Percentiles rank a stretch among this genome's conserved stretches.
phyloP scores from a whole-genome alignment of 805 yeast species.

The Yarrowia sp. region DNA sequence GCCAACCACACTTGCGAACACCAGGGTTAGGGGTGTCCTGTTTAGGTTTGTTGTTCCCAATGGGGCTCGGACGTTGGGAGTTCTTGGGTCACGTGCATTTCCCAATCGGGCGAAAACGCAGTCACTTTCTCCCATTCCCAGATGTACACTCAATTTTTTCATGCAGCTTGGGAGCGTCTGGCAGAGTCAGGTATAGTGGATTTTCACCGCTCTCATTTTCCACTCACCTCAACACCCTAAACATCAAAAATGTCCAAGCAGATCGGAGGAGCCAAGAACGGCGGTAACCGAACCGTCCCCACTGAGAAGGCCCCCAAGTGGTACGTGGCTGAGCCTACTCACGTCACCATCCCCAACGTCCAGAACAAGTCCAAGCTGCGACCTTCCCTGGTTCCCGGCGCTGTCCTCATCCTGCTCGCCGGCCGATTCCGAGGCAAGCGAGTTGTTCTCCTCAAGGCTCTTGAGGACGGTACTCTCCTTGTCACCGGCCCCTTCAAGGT shows the following conservation, averaged over 20 bases:
- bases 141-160: conserved; percentile 11
- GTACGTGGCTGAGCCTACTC: conserved; percentile 79
- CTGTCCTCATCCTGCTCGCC: conserved; percentile 94
- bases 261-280: conserved; percentile 38
- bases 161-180: conserved; percentile 15
- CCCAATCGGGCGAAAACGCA: background rate
- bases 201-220: conserved; percentile 25
- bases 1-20: no score
- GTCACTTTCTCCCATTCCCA: conserved; percentile 22
- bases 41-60: no score
- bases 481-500: conserved; percentile 99
- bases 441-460: conserved; percentile 94
- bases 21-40: no score
- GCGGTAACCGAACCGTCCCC: conserved; percentile 40
- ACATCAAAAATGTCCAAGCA: conserved; percentile 24
- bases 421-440: conserved; percentile 99
- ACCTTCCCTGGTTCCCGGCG: conserved; percentile 95
- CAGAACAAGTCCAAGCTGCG: conserved; percentile 89
- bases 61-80: no score
- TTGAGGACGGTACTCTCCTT: conserved; percentile 96
- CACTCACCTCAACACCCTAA: conserved; percentile 23
- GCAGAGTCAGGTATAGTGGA: conserved; percentile 20
- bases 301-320: conserved; percentile 56
- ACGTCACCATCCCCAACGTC: conserved; percentile 81
- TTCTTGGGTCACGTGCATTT: conserved; percentile 8